phyloP scores from a whole-genome alignment of 2,329 filamentous ascomycete species.

The Pezicula rhizophila region DNA sequence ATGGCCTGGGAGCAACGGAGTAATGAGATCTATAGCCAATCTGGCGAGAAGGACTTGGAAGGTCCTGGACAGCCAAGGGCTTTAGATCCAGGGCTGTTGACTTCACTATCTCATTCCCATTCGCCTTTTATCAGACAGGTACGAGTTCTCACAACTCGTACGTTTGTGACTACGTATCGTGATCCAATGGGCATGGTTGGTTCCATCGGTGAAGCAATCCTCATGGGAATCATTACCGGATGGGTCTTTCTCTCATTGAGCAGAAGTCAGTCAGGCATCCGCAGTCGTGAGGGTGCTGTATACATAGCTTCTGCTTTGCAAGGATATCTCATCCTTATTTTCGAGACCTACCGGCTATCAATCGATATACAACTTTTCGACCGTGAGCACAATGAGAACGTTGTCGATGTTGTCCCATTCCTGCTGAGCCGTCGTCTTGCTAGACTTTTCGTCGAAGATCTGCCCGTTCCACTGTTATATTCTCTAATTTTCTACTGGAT shows the following conservation, averaged over 20 bases:
- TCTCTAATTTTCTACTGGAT: constrained; percentile 73
- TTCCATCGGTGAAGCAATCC: constrained; percentile 61
- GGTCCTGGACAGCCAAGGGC: neutral
- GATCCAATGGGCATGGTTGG: constrained; percentile 72
- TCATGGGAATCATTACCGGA: constrained; percentile 66
- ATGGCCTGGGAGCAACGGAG: constrained; percentile 47
- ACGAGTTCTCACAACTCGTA: constrained; percentile 60
- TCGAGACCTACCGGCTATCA: constrained; percentile 69
- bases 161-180: constrained; percentile 65
- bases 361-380: constrained; percentile 73
- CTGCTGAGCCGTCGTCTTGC: constrained; percentile 65
- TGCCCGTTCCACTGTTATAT: constrained; percentile 67
- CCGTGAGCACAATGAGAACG: constrained; percentile 66
- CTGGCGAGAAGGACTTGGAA: constrained; percentile 9
- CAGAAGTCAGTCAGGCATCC: constrained; percentile 62
- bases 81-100: no score
- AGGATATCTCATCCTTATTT: constrained; percentile 70
- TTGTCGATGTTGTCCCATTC: constrained; percentile 63
- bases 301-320: constrained; percentile 69
- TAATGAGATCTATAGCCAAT: constrained; percentile 12
- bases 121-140: constrained; percentile 58
- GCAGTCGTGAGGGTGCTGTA: constrained; percentile 65
- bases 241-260: constrained; percentile 66
- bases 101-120: constrained; percentile 27
- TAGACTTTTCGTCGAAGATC: constrained; percentile 62